Conservation (phyloP, 768 basidiomycete genomes). For the Leucocoprinus birnbaumii region DNA sequence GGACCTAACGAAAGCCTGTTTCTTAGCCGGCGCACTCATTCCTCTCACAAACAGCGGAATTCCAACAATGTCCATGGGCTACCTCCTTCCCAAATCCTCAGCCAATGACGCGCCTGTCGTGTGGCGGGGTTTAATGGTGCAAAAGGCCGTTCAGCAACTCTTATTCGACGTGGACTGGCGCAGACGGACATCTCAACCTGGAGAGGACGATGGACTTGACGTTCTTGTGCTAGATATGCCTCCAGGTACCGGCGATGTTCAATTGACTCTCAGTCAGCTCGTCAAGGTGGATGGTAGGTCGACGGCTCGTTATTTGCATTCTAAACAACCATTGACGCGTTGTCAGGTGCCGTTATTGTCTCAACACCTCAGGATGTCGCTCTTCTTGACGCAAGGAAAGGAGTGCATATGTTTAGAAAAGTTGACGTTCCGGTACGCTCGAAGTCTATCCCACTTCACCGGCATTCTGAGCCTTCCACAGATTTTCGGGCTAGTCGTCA, state of each 20-base stretch:
- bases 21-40: conserved; percentile 75
- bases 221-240: conserved; percentile 94
- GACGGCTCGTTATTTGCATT: too few species aligned
- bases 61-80: conserved; percentile 97
- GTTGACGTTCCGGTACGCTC: conserved; percentile 76
- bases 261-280: conserved; percentile 86
- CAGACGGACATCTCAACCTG: conserved; percentile 9
- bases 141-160: conserved; percentile 95
- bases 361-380: conserved; percentile 97
- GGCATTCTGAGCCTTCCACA: conserved; percentile 25
- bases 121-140: conserved; percentile 98
- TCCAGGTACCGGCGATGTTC: conserved; percentile 96
- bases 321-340: too few species aligned
- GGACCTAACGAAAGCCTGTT: not conserved
- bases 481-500: conserved; percentile 87
- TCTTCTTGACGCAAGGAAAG: conserved; percentile 87
- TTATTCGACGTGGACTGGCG: conserved; percentile 95
- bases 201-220: conserved; percentile 59
- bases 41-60: conserved; percentile 88
- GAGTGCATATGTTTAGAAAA: conserved; percentile 90
- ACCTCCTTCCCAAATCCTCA: conserved; percentile 62
- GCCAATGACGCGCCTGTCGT: conserved; percentile 67
- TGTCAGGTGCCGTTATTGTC: conserved; percentile 88
- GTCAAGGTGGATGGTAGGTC: conserved; percentile 76
- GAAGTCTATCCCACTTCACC: not conserved